Conservation (phyloP, 2,329 filamentous ascomycete species). For the Aureobasidium vineae region DNA sequence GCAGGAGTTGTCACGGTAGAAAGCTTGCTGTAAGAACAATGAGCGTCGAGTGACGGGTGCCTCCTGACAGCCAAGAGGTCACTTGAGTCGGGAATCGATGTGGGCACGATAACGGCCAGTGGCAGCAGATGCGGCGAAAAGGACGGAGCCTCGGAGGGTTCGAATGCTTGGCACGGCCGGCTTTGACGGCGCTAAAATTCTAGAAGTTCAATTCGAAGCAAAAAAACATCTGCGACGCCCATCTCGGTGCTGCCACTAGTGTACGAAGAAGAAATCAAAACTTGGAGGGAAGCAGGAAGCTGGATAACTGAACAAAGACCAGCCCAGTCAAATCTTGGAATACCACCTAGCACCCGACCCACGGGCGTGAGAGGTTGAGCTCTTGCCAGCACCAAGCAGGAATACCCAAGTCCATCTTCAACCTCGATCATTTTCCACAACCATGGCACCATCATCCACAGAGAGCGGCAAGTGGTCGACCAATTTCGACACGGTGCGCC, state of each 20-base stretch:
- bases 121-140: slow-evolving; percentile 3
- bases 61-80: neutral
- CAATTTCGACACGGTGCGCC: slow-evolving; percentile 79
- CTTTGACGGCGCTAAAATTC: slow-evolving; percentile 24
- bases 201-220: slow-evolving; percentile 23
- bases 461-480: slow-evolving; percentile 75
- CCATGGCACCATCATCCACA: slow-evolving; percentile 46
- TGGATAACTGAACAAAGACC: neutral
- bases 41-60: neutral
- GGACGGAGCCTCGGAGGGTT: slow-evolving; percentile 7
- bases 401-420: slow-evolving; percentile 1
- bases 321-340: neutral
- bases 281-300: neutral
- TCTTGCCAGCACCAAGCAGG: slow-evolving; percentile 8
- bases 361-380: slow-evolving; percentile 20
- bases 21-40: slow-evolving; percentile 1
- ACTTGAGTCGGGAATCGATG: slow-evolving; percentile 10
- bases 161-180: slow-evolving; percentile 17
- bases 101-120: slow-evolving; percentile 3
- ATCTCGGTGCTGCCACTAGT: slow-evolving; percentile 10
- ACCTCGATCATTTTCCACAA: neutral
- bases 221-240: slow-evolving; percentile 25
- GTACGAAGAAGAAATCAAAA: neutral
- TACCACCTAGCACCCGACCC: neutral
- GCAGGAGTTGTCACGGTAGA: neutral